phyloP scores from a whole-genome alignment of 176 grass and related monocot species.

The Phyllostachys edulis region DNA sequence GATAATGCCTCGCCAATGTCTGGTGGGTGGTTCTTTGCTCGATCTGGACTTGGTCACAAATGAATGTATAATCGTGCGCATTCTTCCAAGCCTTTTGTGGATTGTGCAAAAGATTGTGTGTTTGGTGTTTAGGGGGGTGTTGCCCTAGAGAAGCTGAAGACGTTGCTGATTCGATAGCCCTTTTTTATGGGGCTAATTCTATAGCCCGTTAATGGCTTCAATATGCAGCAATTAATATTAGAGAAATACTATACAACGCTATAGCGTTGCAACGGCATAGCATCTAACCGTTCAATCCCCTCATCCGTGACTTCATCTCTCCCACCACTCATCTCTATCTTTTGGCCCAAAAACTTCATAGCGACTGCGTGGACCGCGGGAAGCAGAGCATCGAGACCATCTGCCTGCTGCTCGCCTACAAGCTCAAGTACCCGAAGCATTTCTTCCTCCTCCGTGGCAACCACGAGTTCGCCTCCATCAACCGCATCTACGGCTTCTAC shows the following conservation, averaged over 20 bases:
- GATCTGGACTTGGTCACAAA: not conserved
- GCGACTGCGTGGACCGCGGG: constrained; percentile 68
- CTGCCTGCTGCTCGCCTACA: constrained; percentile 64
- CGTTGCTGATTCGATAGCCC: too few species aligned
- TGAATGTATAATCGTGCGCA: too few species aligned
- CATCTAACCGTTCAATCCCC: too few species aligned
- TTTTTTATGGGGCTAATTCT: not conserved
- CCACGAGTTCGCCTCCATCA: constrained; percentile 62
- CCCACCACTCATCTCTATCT: too few species aligned
- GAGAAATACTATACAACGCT: too few species aligned
- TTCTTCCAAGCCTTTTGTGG: not conserved
- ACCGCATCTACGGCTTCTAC: constrained; percentile 66
- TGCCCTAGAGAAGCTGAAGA: not conserved
- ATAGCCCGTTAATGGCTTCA: not conserved
- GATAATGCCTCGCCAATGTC: not conserved
- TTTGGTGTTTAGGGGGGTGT: not conserved
- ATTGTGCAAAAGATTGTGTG: not conserved
- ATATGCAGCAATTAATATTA: not conserved
- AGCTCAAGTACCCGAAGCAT: constrained; percentile 55
- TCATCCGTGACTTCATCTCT: too few species aligned
- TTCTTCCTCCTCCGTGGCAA: constrained; percentile 60
- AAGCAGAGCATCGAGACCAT: constrained; percentile 73
- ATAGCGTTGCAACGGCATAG: too few species aligned
- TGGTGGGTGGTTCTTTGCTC: not conserved
- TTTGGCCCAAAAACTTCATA: too few species aligned